Evolutionary conservation across 495 filamentous ascomycete genomes (phyloP).

Genomic region (Xylaria curta): DNA sequence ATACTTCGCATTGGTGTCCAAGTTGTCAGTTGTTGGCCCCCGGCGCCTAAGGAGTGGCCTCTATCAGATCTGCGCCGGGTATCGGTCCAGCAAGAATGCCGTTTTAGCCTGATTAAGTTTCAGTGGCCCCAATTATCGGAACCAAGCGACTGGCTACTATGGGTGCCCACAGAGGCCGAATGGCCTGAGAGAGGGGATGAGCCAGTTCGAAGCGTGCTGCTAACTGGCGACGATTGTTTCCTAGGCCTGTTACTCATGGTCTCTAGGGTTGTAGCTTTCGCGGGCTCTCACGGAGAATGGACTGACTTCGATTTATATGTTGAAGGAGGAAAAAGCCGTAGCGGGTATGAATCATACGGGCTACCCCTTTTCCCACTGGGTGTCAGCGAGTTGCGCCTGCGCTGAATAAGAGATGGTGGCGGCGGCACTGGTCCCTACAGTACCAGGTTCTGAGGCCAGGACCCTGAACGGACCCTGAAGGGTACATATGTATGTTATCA

Average conservation of each 20-base stretch:
- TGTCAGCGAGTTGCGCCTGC: not conserved
- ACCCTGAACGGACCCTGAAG: constrained; percentile 15
- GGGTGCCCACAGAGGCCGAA: constrained; percentile 6
- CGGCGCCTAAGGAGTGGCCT: not conserved
- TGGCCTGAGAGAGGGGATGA: constrained; percentile 10
- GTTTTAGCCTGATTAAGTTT: constrained; percentile 24
- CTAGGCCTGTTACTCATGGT: not conserved
- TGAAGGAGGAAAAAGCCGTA: not conserved
- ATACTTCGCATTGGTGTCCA: constrained; percentile 16
- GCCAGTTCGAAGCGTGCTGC: not conserved
- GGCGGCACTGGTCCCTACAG: not conserved
- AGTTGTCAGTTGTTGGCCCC: not conserved
- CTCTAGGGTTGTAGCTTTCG: not conserved
- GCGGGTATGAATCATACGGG: not conserved
- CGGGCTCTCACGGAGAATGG: constrained; percentile 1
- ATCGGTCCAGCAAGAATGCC: constrained; percentile 15
- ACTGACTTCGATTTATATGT: not conserved
- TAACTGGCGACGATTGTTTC: constrained; percentile 3
- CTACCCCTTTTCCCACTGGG: not conserved
- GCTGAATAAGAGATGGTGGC: constrained; percentile 14
- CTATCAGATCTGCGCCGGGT: constrained; percentile 10
- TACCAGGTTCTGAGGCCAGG: not conserved
- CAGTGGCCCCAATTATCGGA: constrained; percentile 22
- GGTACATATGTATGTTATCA: constrained; percentile 20
- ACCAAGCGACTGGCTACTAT: constrained; percentile 15